phyloP scores from a whole-genome alignment of 2,329 filamentous ascomycete genomes.

The Cytospora piceicola region DNA sequence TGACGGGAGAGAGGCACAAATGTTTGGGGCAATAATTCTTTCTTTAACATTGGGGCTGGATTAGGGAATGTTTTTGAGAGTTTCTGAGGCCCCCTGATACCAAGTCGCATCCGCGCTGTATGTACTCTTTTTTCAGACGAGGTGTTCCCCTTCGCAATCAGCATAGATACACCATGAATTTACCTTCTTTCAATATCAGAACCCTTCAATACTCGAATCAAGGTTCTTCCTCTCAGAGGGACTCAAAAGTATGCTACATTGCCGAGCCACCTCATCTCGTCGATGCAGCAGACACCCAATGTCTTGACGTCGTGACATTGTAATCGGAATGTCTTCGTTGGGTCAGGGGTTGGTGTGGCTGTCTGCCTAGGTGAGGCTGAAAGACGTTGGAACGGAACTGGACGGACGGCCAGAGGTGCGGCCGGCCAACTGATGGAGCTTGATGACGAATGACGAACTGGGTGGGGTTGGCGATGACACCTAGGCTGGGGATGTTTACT shows the following conservation, averaged over 20 bases:
- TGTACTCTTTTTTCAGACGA: conserved; percentile 5
- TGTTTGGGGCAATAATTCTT: background rate
- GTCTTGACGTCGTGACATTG: background rate
- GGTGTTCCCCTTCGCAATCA: background rate
- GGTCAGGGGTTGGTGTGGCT: conserved; percentile 9
- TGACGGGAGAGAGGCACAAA: conserved; percentile 1
- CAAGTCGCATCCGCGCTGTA: conserved; percentile 4
- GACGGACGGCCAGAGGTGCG: conserved; percentile 12
- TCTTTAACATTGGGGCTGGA: background rate
- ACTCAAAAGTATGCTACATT: background rate
- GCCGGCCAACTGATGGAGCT: conserved; percentile 9
- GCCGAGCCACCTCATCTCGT: background rate
- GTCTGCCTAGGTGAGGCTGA: conserved; percentile 23
- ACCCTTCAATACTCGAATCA: background rate
- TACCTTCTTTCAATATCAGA: background rate
- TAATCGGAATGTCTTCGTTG: background rate
- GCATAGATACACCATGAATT: conserved; percentile 8
- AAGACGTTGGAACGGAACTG: conserved; percentile 4
- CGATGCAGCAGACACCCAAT: background rate
- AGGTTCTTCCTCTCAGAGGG: background rate
- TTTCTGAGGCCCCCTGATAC: conserved; percentile 6
- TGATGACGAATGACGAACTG: conserved; percentile 17
- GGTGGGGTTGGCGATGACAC: background rate
- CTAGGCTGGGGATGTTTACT: background rate
- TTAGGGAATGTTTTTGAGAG: conserved; percentile 1